phyloP scores from a whole-genome alignment of 805 yeast genomes.

The Barnettozyma wickerhamii region DNA sequence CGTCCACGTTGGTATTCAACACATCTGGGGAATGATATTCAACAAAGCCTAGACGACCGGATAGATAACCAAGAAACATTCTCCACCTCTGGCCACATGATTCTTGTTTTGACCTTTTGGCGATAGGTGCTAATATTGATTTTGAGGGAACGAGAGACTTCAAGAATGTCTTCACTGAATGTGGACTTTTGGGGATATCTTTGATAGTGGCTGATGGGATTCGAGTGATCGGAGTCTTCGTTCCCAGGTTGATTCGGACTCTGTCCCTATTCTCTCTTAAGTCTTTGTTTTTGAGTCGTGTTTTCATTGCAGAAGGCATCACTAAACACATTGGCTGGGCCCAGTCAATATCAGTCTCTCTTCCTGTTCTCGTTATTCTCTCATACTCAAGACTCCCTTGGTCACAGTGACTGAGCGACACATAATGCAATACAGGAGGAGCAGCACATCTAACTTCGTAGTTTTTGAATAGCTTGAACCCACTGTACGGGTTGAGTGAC shows the following conservation, averaged over 20 bases:
- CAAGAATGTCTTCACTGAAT: not conserved
- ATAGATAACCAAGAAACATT: not conserved
- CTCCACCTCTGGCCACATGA: constrained; percentile 6
- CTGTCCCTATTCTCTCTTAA: not conserved
- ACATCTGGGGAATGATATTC: constrained; percentile 15
- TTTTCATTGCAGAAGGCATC: constrained; percentile 24
- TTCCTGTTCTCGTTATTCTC: constrained; percentile 30
- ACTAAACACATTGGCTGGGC: constrained; percentile 40
- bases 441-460: constrained; percentile 36
- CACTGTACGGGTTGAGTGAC: constrained; percentile 41
- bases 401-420: constrained; percentile 48
- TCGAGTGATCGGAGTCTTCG: not conserved
- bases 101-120: not conserved
- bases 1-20: constrained; percentile 13
- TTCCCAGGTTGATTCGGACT: not conserved
- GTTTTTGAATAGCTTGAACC: constrained; percentile 50
- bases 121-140: not conserved
- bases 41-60: constrained; percentile 11
- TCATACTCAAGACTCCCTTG: constrained; percentile 45
- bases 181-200: constrained; percentile 3
- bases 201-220: not conserved
- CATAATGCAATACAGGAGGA: constrained; percentile 38
- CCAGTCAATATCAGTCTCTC: constrained; percentile 46
- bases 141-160: not conserved
- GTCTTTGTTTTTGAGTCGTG: constrained; percentile 1